These are phyloP conservation scores for Plasmodium inui DNA, from an alignment of 169 alveolate genomes.

Conservation along the genomic window DNA sequence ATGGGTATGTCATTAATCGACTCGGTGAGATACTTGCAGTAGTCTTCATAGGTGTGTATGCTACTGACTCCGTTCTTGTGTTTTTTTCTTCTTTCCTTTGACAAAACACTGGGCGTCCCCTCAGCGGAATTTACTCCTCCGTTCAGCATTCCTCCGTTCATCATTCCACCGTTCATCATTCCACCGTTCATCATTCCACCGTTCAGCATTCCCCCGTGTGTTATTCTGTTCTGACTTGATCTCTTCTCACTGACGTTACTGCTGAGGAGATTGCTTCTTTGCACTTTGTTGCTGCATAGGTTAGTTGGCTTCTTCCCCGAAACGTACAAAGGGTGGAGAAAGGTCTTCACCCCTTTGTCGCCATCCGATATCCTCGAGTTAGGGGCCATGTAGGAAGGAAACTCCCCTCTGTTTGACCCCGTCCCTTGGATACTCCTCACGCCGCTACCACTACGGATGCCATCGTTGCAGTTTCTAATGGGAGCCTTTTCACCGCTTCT, in stretches of 20 bases:
- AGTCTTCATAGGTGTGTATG: conserved; percentile 58
- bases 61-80: not conserved
- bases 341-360: not conserved
- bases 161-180: not conserved
- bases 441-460: not conserved
- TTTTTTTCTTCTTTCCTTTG: conserved; percentile 14
- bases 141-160: not conserved
- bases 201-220: not conserved
- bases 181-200: not conserved
- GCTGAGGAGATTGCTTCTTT: not conserved
- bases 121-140: not conserved
- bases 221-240: not conserved
- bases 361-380: not conserved
- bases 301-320: conserved; percentile 20
- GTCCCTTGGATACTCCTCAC: not conserved
- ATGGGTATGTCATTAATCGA: conserved; percentile 36
- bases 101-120: not conserved
- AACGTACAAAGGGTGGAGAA: conserved; percentile 4
- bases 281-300: conserved; percentile 21
- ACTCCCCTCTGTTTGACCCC: not conserved
- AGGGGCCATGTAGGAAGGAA: not conserved
- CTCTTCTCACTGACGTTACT: not conserved
- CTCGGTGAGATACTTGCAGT: conserved; percentile 45
- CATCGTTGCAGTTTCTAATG: not conserved
- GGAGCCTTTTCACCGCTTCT: not conserved